phyloP scores from a whole-genome alignment of 495 filamentous ascomycete species.

The Talaromyces ruber region DNA sequence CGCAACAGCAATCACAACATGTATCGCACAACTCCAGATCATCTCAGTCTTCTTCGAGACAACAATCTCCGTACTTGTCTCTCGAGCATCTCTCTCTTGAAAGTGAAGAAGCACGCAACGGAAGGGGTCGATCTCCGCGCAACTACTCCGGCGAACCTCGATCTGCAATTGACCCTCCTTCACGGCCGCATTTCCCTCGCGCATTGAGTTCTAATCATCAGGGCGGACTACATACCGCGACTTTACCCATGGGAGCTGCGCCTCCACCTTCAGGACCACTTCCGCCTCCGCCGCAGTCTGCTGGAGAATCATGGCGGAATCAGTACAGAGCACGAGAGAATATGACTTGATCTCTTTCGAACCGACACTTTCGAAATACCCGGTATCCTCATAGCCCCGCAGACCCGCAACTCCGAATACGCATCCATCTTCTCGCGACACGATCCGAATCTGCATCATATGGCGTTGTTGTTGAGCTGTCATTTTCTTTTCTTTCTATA shows the following conservation, averaged over 20 bases:
- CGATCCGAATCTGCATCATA: slow-evolving; percentile 24
- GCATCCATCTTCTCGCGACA: slow-evolving; percentile 46
- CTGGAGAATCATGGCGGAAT: slow-evolving; percentile 25
- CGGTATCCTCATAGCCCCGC: neutral
- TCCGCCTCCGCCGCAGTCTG: slow-evolving; percentile 28
- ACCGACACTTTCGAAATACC: neutral
- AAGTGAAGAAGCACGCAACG: slow-evolving; percentile 20
- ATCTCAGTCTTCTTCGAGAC: slow-evolving; percentile 20
- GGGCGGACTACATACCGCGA: slow-evolving; percentile 26
- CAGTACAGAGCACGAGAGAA: slow-evolving; percentile 20
- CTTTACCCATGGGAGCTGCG: slow-evolving; percentile 31
- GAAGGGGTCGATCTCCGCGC: slow-evolving; percentile 21
- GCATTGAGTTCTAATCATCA: slow-evolving; percentile 32
- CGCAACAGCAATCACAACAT: neutral
- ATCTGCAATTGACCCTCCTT: slow-evolving; percentile 28
- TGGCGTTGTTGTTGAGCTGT: slow-evolving; percentile 1
- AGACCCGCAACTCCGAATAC: neutral
- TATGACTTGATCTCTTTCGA: slow-evolving; percentile 2
- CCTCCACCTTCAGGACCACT: slow-evolving; percentile 34
- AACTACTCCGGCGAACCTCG: slow-evolving; percentile 25
- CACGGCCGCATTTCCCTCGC: slow-evolving; percentile 27
- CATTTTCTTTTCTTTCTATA: neutral
- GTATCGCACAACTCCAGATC: slow-evolving; percentile 19
- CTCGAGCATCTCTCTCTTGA: slow-evolving; percentile 34
- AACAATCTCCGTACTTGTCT: slow-evolving; percentile 23